Conservation (phyloP, 805 yeast species). For the Vanderwaltozyma tropicalis region DNA sequence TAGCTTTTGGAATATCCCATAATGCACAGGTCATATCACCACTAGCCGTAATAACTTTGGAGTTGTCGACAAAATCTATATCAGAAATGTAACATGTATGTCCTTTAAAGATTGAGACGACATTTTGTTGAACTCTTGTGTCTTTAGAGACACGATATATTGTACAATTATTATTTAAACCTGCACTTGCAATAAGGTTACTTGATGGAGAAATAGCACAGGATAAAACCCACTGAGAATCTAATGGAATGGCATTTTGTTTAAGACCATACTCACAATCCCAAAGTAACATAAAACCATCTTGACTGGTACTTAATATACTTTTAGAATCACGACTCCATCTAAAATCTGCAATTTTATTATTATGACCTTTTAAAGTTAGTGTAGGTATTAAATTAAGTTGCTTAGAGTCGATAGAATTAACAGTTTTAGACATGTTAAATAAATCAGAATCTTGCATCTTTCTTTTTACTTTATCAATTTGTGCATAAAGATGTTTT, state of each 20-base stretch:
- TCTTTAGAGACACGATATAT: conserved; percentile 41
- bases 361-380: conserved; percentile 46
- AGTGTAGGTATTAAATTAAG: conserved; percentile 31
- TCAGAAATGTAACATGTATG: conserved; percentile 77
- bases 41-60: conserved; percentile 53
- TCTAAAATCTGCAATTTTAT: conserved; percentile 56
- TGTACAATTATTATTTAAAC: conserved; percentile 70
- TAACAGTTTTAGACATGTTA: conserved; percentile 28
- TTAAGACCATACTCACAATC: conserved; percentile 65
- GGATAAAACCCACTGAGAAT: conserved; percentile 68
- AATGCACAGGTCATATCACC: conserved; percentile 73
- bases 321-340: conserved; percentile 59
- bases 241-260: conserved; percentile 57
- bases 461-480: conserved; percentile 34
- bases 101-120: conserved; percentile 55
- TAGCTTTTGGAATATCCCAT: conserved; percentile 69
- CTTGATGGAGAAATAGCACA: conserved; percentile 67
- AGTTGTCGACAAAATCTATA: conserved; percentile 52
- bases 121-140: conserved; percentile 31
- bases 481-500: conserved; percentile 38
- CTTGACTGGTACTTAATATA: conserved; percentile 70
- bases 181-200: conserved; percentile 64
- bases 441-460: conserved; percentile 38
- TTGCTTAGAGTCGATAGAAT: conserved; percentile 10
- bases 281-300: conserved; percentile 80